Evolutionary conservation across 129 eudicot genomes (phyloP).

Genomic region (Pulicaria dysenterica): DNA sequence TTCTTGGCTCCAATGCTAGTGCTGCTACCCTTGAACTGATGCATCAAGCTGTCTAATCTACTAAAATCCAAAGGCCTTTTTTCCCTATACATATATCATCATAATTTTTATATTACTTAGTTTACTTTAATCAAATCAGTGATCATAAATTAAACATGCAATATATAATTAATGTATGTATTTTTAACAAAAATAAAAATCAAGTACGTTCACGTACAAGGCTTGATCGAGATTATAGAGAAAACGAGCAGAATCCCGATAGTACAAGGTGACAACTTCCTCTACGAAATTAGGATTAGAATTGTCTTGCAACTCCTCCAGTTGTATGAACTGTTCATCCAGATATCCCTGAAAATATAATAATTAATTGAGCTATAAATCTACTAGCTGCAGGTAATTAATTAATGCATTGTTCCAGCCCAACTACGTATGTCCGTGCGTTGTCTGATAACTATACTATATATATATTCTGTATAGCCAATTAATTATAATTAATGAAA

Average conservation of each 20-base stretch:
- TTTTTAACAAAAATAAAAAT: not conserved
- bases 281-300: conserved; percentile 88
- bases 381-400: no score
- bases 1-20: conserved; percentile 89
- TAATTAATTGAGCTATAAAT: no score
- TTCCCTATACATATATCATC: conserved; percentile 52
- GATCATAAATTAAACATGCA: not conserved
- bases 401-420: no score
- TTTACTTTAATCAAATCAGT: not conserved
- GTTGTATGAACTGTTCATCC: conserved; percentile 77
- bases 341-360: conserved; percentile 57
- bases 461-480: no score
- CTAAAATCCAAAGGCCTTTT: conserved; percentile 65
- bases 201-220: conserved; percentile 49
- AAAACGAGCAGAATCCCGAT: conserved; percentile 75
- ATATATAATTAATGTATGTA: no score
- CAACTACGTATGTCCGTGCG: no score
- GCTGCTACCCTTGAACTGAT: conserved; percentile 86
- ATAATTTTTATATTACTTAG: conserved; percentile 1
- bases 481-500: not conserved
- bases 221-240: conserved; percentile 77
- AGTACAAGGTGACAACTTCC: conserved; percentile 80
- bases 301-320: conserved; percentile 89
- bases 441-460: no score
- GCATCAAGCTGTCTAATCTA: conserved; percentile 71